phyloP scores from a whole-genome alignment of 345 rosid genomes.

The Pelargonium nanum region DNA sequence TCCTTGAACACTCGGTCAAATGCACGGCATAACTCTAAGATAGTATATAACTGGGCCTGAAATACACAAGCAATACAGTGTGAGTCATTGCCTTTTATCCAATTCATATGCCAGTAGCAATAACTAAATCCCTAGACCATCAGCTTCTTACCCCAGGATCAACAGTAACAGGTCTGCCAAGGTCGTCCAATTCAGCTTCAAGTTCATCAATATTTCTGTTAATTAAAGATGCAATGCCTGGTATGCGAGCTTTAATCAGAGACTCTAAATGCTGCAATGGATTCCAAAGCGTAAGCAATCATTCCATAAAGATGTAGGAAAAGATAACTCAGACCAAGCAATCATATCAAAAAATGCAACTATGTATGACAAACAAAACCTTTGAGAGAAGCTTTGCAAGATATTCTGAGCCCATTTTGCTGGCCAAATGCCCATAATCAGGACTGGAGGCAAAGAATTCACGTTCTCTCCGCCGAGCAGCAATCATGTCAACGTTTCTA shows the following conservation, averaged over 20 bases:
- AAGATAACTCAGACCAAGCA: background rate
- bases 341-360: background rate
- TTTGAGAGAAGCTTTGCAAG: constrained; percentile 70
- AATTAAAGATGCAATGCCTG: constrained; percentile 48
- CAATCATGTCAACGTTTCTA: constrained; percentile 56
- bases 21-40: constrained; percentile 61
- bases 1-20: constrained; percentile 65
- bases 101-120: background rate
- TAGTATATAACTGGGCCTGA: constrained; percentile 60
- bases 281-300: constrained; percentile 2
- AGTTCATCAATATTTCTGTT: constrained; percentile 65
- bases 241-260: constrained; percentile 55
- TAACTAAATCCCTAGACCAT: background rate
- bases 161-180: constrained; percentile 57
- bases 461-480: constrained; percentile 54
- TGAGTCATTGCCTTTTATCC: background rate
- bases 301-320: background rate
- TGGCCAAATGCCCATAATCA: constrained; percentile 54
- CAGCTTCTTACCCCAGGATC: constrained; percentile 52
- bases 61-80: background rate
- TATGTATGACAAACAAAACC: constrained; percentile 19
- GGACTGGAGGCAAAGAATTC: constrained; percentile 60
- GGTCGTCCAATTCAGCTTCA: constrained; percentile 57
- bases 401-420: constrained; percentile 69
- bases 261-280: constrained; percentile 51